phyloP scores from a whole-genome alignment of 352 stramenopile genomes.

The Pythium monospermum region DNA sequence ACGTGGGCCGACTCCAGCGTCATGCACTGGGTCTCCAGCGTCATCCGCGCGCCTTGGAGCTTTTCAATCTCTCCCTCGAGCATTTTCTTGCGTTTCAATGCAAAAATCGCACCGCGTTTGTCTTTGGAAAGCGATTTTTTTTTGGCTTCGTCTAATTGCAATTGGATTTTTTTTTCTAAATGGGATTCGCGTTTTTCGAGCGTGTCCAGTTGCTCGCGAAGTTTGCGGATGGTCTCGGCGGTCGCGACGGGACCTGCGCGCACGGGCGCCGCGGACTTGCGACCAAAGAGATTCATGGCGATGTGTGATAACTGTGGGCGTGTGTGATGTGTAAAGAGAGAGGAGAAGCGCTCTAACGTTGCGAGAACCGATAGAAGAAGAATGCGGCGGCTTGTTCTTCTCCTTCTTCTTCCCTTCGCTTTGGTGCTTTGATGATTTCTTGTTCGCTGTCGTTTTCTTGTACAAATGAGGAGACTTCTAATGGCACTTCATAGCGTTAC shows the following conservation, averaged over 20 bases:
- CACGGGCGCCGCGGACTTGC: conserved; percentile 58
- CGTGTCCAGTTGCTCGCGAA: conserved; percentile 87
- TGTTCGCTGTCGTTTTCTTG: neutral
- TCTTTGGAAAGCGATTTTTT: conserved; percentile 95
- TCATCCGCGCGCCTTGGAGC: conserved; percentile 96
- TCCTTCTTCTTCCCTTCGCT: too few relatives aligned
- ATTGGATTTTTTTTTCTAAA: conserved; percentile 95
- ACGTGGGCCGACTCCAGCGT: conserved; percentile 89
- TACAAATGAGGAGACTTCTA: neutral
- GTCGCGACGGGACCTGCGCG: conserved; percentile 54
- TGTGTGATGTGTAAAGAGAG: neutral
- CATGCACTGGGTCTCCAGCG: conserved; percentile 92
- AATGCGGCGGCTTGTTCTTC: neutral
- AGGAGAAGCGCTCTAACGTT: neutral
- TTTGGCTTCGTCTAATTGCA: conserved; percentile 93
- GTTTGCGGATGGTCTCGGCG: conserved; percentile 88
- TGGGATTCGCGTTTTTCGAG: conserved; percentile 94
- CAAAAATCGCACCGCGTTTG: conserved; percentile 97
- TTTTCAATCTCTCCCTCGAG: conserved; percentile 98
- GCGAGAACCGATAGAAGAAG: neutral
- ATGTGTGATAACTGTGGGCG: neutral
- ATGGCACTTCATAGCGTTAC: conserved; percentile 7
- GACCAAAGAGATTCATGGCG: conserved; percentile 84
- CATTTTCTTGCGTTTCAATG: conserved; percentile 98
- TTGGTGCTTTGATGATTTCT: too few relatives aligned